Evolutionary conservation across 768 basidiomycete genomes (phyloP), one percentile per base, ranked within the genome.

Genomic region (Sutorius australiensis): DNA sequence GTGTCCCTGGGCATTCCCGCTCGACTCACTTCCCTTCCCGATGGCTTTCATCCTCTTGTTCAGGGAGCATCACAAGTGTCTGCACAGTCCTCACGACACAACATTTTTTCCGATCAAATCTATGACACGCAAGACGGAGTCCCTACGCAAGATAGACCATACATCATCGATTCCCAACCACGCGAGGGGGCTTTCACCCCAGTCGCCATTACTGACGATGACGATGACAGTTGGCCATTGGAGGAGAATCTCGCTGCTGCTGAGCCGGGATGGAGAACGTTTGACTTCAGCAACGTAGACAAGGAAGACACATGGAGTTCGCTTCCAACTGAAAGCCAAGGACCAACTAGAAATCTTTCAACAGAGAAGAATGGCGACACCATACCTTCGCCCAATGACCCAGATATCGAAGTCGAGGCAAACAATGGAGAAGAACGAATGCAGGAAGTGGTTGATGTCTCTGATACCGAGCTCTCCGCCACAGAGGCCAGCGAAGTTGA

Each of bases 301-400:
- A 87, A 89, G 60, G 86, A 81, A 56, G 77, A 83, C 69, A 87
- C 87, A 16, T 89, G 88, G 88, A 88, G 84, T 58, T 84, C 85
- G 16, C 62, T 78, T 48, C 84, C 82, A 19, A 83, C 83, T 14
- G 76, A 81, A 56, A 84, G 79, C 60, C 81, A 81, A 58, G 69
- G 58, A 13, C 59, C 59, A 10, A 69, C 67, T 7, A 57, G 67
- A 46, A 65, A 41, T 21, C 53, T 69, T 19, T 53, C 55, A 6
- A 21, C 53, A 8, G 60, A 47, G 31, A 59, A 48, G 46, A 51
- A 54, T 33, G 50, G 37, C 36, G 52, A 53, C 1, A 8, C 39
- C 27, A 24, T 36, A 14, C 21, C 51, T 37, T 17, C 43, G 6
- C 48, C 47, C 3, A 43, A 50, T 16, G 56, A 60, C 14, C 51